A percentile compares a stretch with the other conserved stretches of the same genome.
These are phyloP conservation scores for Lippia alba DNA, from an alignment of 305 asterid species.

Conservation along the genomic window DNA sequence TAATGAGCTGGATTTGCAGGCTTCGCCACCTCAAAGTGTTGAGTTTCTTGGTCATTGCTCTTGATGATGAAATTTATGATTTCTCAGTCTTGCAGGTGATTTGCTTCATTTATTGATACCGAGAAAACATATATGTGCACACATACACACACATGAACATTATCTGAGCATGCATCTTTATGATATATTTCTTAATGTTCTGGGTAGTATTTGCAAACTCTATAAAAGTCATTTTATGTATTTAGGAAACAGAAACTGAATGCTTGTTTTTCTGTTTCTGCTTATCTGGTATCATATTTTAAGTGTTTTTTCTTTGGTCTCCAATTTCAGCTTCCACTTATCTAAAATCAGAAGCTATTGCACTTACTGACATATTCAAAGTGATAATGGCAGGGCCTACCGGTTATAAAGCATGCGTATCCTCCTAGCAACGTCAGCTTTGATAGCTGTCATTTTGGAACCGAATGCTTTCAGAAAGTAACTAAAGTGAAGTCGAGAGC, in stretches of 20 bases:
- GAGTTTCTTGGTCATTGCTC: slow-evolving; percentile 83
- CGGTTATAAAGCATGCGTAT: slow-evolving; percentile 66
- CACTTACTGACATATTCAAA: neutral
- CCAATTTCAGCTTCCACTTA: no score
- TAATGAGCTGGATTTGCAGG: slow-evolving; percentile 97
- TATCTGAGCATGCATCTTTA: no score
- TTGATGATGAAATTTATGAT: slow-evolving; percentile 72
- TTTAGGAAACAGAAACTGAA: no score
- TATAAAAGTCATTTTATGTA: no score
- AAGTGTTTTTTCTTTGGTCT: no score
- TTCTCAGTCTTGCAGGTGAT: slow-evolving; percentile 84
- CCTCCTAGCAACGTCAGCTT: slow-evolving; percentile 80
- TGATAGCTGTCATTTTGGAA: slow-evolving; percentile 92
- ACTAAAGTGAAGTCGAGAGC: slow-evolving; percentile 89
- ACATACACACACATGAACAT: no score
- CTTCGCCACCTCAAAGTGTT: slow-evolving; percentile 60
- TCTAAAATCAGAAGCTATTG: no score
- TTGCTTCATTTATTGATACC: slow-evolving; percentile 27
- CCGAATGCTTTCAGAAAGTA: slow-evolving; percentile 89
- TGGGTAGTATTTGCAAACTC: no score
- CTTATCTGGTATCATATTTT: no score
- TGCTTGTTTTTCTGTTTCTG: no score
- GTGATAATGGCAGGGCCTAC: slow-evolving; percentile 71
- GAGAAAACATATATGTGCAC: neutral
- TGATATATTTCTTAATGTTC: no score